Percentiles rank a stretch among this genome's conserved stretches.
phyloP scores from a whole-genome alignment of 2,329 filamentous ascomycete species.

The Laburnicola sp. region DNA sequence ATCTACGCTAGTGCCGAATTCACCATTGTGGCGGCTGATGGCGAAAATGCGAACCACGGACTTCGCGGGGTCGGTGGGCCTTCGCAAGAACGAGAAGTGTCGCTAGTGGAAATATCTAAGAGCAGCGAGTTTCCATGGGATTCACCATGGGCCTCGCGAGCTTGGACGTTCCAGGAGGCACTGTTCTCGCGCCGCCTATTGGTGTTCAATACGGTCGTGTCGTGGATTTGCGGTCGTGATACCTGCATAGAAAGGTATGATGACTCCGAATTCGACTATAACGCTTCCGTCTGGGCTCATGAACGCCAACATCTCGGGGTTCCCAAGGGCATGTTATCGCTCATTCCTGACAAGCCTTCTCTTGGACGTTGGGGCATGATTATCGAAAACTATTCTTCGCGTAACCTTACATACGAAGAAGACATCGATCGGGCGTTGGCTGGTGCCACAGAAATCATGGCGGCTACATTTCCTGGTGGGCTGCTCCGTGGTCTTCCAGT shows the following conservation, averaged over 20 bases:
- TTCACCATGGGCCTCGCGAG: no score
- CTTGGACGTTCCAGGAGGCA: no score
- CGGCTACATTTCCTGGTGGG: constrained; percentile 10
- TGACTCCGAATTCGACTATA: no score
- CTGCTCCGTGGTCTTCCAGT: constrained; percentile 19
- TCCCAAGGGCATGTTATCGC: no score
- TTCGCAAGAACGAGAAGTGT: neutral
- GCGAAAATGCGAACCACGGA: constrained; percentile 13
- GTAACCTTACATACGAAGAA: constrained; percentile 5
- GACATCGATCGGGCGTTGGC: constrained; percentile 13
- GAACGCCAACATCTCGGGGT: no score
- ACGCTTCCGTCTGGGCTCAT: no score
- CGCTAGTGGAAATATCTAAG: neutral
- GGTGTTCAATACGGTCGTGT: no score
- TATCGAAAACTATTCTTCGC: constrained; percentile 8
- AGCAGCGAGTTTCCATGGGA: no score
- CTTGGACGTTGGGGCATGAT: constrained; percentile 11
- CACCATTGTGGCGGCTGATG: constrained; percentile 17
- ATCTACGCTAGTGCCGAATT: constrained; percentile 18
- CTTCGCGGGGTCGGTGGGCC: constrained; percentile 4
- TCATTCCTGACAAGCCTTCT: constrained; percentile 1
- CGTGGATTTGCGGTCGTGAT: no score
- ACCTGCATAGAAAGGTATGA: no score
- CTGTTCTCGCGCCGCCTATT: no score
- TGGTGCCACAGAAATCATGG: constrained; percentile 12